A percentile compares a stretch with the other conserved stretches of the same genome.
Conservation (phyloP, 352 stramenopile genomes). For the Pythium apleroticum region DNA sequence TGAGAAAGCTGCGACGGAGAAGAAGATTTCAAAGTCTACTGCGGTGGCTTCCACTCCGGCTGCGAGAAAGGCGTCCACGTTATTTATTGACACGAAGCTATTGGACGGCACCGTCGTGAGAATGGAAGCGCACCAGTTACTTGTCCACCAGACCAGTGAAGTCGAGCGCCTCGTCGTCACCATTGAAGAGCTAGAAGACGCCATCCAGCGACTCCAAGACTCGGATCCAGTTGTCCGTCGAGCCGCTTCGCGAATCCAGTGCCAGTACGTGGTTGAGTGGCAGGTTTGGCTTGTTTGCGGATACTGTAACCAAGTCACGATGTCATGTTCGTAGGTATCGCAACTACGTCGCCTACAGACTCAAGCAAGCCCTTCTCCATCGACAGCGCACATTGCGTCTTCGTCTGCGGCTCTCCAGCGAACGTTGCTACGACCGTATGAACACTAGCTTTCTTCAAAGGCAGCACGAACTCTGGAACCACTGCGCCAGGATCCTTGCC, state of each 20-base stretch:
- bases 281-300: not conserved
- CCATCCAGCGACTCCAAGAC: slow-evolving; percentile 22
- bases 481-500: slow-evolving; percentile 26
- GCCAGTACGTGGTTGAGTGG: slow-evolving; percentile 14
- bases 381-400: slow-evolving; percentile 23
- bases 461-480: slow-evolving; percentile 23
- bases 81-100: slow-evolving; percentile 30
- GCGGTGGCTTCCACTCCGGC: not conserved
- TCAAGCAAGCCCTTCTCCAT: slow-evolving; percentile 10
- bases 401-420: slow-evolving; percentile 28
- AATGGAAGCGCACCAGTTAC: slow-evolving; percentile 34
- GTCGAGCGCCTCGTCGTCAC: slow-evolving; percentile 26
- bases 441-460: slow-evolving; percentile 28
- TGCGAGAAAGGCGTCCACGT: not conserved
- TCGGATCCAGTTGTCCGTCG: slow-evolving; percentile 25
- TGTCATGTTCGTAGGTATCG: slow-evolving; percentile 26
- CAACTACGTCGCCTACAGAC: slow-evolving; percentile 16
- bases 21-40: slow-evolving; percentile 9
- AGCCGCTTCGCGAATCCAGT: slow-evolving; percentile 39
- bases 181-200: slow-evolving; percentile 7
- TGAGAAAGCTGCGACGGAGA: slow-evolving; percentile 26
- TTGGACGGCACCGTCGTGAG: slow-evolving; percentile 33
- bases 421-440: slow-evolving; percentile 47
- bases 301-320: not conserved
- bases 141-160: slow-evolving; percentile 36